Base-by-base conservation (phyloP, 2,329 filamentous ascomycete genomes). In the Verruconis gallopava region DNA sequence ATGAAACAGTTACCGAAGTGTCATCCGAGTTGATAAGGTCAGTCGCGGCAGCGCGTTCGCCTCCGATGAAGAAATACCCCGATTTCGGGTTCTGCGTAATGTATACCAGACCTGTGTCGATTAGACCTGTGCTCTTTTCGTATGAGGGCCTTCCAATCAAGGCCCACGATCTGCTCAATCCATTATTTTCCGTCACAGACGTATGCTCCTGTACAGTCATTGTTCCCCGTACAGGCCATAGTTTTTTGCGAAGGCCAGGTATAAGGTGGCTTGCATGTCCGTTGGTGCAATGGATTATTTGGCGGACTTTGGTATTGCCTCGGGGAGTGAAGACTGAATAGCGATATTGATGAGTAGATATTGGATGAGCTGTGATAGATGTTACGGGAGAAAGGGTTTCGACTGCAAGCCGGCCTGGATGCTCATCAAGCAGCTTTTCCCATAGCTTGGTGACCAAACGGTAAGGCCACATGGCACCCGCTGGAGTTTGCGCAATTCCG, bases 401-500 rank as follows among this genome's bases (percentile, higher is more conserved):
- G 36, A 38, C 5, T 5, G 12, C 9, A 18, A 38, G 18, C 9
- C 15, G 36, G 5, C 11, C 18, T 11, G 19, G 11, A 15, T 38
- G 21, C 9, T 19, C 11, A 5, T 38, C 19, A 14, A 11, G 14
- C 12, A 38, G 19, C 11, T 18, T 9, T 15, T 38, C 12, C 14
- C 12, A 19, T 13, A 38, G 5, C 9, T 21, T 21, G 9, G 19
- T 18, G 19, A 38, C 36, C 6, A 38, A 38, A 6, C 19, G 12
- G 18, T 38, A 38, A 11, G 36, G 36, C 36, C 36, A 38, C 14
- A 38, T 18, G 11, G 36, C 36, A 18, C 14, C 19, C 11, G 36
- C 36, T n/a, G n/a, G n/a, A n/a, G n/a, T n/a, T n/a, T n/a, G n/a
- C n/a, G n/a, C n/a, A n/a, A n/a, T n/a, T n/a, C n/a, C n/a, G n/a